Percentiles rank a stretch among this genome's conserved stretches.
phyloP scores from a whole-genome alignment of 2,329 filamentous ascomycete species.

The Penicillium corylophilum region DNA sequence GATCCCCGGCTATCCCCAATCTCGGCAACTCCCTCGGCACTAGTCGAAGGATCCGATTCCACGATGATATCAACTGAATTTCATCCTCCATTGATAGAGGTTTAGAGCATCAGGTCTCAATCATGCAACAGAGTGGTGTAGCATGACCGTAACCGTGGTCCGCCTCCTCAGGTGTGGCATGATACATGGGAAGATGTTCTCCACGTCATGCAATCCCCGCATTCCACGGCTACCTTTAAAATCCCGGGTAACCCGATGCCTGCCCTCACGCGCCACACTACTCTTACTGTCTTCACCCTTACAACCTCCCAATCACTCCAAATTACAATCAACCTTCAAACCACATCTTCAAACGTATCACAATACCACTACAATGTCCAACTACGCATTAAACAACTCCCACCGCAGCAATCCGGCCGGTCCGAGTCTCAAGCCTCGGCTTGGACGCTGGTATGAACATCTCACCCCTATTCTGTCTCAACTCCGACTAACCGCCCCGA shows the following conservation, averaged over 20 bases:
- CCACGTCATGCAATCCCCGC: slow-evolving; percentile 24
- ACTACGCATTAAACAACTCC: slow-evolving; percentile 21
- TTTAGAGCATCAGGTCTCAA: background rate
- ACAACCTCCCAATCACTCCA: background rate
- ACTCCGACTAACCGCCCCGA: background rate
- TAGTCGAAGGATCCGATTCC: background rate
- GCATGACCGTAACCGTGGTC: background rate
- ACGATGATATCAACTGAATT: background rate
- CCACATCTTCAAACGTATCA: background rate
- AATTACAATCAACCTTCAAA: background rate
- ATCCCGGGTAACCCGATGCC: slow-evolving; percentile 2
- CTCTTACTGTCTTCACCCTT: background rate
- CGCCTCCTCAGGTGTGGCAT: background rate
- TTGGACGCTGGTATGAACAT: slow-evolving; percentile 17
- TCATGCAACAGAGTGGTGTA: background rate
- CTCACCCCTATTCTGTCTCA: background rate
- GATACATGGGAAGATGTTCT: background rate
- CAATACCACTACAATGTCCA: slow-evolving; percentile 15
- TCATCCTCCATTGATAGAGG: background rate
- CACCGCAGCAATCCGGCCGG: slow-evolving; percentile 10
- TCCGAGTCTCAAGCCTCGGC: slow-evolving; percentile 15
- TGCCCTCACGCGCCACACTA: slow-evolving; percentile 6
- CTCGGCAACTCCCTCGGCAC: background rate
- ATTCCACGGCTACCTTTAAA: slow-evolving; percentile 13
- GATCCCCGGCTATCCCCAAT: background rate